Evolutionary conservation across 2,329 filamentous ascomycete species (phyloP), one percentile per base, ranked within the genome.

Genomic region (Xylariaceae sp.): DNA sequence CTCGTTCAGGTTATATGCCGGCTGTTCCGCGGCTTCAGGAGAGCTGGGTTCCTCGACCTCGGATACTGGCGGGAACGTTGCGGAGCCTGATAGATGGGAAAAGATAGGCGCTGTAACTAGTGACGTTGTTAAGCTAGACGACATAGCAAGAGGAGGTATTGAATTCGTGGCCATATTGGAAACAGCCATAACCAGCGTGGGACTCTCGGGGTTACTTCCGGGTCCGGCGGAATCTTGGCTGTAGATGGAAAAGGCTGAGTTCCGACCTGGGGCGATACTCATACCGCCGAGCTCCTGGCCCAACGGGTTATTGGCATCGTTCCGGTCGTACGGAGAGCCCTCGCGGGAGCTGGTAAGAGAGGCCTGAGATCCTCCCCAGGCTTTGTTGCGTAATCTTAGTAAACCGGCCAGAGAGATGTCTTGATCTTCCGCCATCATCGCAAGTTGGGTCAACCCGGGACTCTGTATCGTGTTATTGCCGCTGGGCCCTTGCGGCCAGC

Each of bases 321-420:
- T 80, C 1, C 72, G 76, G 52, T 69, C 66, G 37, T 64, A 66
- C 5, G 62, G 63, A 30, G 65, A 67, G 13, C 65, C 67, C 13
- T 70, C 69, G 18, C 78, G 71, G 40, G 79, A 82, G 59, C 81
- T 87, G 48, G 77, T 76, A 5, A 91, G 71, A 63, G 88, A 92
- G 1, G 80, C 84, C 63, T 89, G 87, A 53, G 89, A 94, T 4
- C 88, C 87, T 21, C 89, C 89, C 81, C 89, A 96, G 0, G 90
- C 86, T 47, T 81, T 85, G 10, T 82, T 85, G 3, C 91, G 82
- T 40, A 95, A 71, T 57, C 84, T 86, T 71, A 89, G 76, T 15
- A 95, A 75, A 0, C 87, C 80, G 45, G 85, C 85, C 7, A 95
- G 72, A 21, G 80, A 87, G 80, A 94, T 88, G 55, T 89, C 85